Percentiles rank a stretch among this genome's conserved stretches.
These are phyloP conservation scores for Xylaria longipes DNA, from an alignment of 495 filamentous ascomycete genomes.

Conservation along the genomic window DNA sequence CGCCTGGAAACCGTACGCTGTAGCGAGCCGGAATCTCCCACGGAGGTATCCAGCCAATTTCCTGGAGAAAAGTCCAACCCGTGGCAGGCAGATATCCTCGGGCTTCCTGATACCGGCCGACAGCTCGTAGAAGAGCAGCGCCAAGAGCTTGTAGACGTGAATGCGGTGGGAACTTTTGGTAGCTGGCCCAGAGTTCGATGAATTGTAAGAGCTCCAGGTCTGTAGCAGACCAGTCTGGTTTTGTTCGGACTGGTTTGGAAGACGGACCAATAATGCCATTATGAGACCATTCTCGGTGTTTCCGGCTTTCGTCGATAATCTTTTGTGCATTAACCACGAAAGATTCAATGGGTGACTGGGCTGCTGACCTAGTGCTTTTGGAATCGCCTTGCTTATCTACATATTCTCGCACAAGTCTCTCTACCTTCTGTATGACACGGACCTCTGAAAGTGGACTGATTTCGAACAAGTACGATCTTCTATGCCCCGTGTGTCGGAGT, in stretches of 20 bases:
- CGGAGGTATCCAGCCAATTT: conserved; percentile 80
- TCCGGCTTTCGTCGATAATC: conserved; percentile 71
- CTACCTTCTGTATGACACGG: conserved; percentile 36
- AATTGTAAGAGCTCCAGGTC: conserved; percentile 71
- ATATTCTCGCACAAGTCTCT: conserved; percentile 43
- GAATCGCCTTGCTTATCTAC: conserved; percentile 30
- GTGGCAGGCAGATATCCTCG: conserved; percentile 58
- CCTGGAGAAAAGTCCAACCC: conserved; percentile 78
- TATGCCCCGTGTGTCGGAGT: conserved; percentile 41
- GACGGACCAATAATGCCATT: conserved; percentile 58
- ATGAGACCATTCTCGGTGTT: conserved; percentile 63
- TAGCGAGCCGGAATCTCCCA: conserved; percentile 80
- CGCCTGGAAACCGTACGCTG: conserved; percentile 61
- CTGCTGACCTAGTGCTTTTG: neutral
- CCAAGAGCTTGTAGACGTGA: conserved; percentile 65
- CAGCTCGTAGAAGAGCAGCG: conserved; percentile 73
- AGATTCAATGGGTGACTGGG: conserved; percentile 25
- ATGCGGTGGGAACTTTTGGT: conserved; percentile 52
- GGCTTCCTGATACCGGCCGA: conserved; percentile 69
- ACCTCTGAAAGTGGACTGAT: conserved; percentile 42
- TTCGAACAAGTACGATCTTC: conserved; percentile 47
- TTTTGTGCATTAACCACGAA: conserved; percentile 72
- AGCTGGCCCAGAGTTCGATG: conserved; percentile 71
- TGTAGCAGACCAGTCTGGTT: conserved; percentile 47
- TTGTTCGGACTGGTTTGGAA: conserved; percentile 36